Evolutionary conservation across 2,329 filamentous ascomycete species (phyloP).

Genomic region (Phialocephala sp.): DNA sequence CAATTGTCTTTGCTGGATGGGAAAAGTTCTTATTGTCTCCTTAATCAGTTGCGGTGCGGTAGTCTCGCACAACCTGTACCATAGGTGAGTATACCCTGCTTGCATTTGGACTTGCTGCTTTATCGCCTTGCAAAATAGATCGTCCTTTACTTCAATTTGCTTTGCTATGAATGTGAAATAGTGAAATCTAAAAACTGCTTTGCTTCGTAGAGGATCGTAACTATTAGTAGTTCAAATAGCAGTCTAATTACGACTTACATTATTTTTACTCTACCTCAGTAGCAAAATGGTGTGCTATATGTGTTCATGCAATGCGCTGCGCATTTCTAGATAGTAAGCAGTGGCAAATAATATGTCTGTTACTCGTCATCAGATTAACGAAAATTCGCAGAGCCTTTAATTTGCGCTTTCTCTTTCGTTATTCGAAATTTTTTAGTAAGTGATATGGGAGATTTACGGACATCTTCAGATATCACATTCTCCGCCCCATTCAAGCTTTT

Average conservation of each 20-base stretch:
- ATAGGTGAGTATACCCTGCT: conserved; percentile 37
- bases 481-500: no score
- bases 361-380: no score
- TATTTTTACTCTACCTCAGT: background rate
- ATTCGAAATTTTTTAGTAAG: no score
- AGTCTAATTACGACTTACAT: background rate
- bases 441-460: no score
- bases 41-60: conserved; percentile 23
- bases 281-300: background rate
- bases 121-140: background rate
- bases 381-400: no score
- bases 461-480: no score
- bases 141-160: background rate
- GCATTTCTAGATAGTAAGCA: no score
- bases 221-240: no score
- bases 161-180: background rate
- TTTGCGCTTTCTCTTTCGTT: no score
- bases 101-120: conserved; percentile 24
- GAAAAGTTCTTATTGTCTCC: conserved; percentile 29
- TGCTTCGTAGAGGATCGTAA: no score
- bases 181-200: background rate
- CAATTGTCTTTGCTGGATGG: conserved; percentile 22
- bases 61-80: conserved; percentile 32
- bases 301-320: no score
- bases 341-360: no score